Evolutionary conservation across 2,329 filamentous ascomycete species (phyloP), one percentile per base, ranked within the genome.

Genomic region (Thielaviopsis musarum): DNA sequence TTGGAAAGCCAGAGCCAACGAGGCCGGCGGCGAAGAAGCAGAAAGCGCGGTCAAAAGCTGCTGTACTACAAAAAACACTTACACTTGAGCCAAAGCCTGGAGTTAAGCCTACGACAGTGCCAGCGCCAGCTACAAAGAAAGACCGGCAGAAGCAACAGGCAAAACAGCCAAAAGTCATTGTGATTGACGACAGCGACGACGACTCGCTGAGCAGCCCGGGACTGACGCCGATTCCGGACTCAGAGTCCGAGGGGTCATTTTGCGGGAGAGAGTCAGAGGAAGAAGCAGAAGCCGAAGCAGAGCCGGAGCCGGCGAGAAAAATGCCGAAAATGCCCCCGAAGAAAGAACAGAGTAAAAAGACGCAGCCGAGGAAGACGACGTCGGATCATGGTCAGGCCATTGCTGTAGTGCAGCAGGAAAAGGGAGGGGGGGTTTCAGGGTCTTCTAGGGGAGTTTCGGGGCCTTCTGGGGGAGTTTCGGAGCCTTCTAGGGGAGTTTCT

Each of bases 11-110:
- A 45, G 17, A 17, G 38, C 38, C 30, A 34, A 52, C 45, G n/a
- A 55, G 56, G 19, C n/a, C 57, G 3, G 52, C 30, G 5, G 49
- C 21, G 3, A 54, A 56, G 26, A 62, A 57, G 21, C 60, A 59
- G 54, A 62, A 59, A 41, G 41, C 45, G 6, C 51, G 22, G 21
- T 24, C 55, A 10, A 57, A 54, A n/a, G 52, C 56, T 19, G 51
- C 53, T 24, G 24, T 54, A 28, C 56, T 54, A 9, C 38, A 30
- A 28, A 41, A 38, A 13, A 28, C 2, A 4, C 4, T n/a, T n/a
- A 45, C 38, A 10, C 9, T 13, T n/a, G 38, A 45, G 15, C 38
- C 38, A 45, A 45, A n/a, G 34, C 30, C 12, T 34, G 30, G n/a
- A n/a, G n/a, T n/a, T n/a, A n/a, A 24, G 24, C 7, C 54, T 26